Evolutionary conservation across 225 moss, liverwort and hornwort species (phyloP).

Genomic region (Bryoerythrophyllum caledonicum): DNA sequence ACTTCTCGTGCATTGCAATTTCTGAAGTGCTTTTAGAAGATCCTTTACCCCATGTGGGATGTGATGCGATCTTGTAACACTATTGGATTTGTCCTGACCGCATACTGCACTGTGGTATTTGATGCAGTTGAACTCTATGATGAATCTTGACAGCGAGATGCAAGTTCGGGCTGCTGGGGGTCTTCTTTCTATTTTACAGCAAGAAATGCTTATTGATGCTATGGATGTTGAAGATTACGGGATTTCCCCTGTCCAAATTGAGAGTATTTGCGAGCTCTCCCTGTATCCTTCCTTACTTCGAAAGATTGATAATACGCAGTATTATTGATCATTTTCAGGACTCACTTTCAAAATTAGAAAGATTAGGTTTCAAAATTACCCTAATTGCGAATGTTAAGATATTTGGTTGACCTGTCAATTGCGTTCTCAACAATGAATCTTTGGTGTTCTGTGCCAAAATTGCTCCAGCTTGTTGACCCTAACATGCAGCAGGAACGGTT

Average conservation of each 20-base stretch:
- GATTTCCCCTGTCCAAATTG: constrained; percentile 58
- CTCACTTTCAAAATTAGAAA: constrained; percentile 10
- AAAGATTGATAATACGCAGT: neutral
- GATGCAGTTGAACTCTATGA: constrained; percentile 89
- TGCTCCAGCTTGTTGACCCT: constrained; percentile 29
- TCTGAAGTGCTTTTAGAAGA: neutral
- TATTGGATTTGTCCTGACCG: constrained; percentile 24
- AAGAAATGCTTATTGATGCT: constrained; percentile 76
- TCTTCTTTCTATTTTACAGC: constrained; percentile 82
- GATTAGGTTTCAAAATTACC: neutral
- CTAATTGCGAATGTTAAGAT: neutral
- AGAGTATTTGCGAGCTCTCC: constrained; percentile 77
- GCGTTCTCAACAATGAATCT: constrained; percentile 3
- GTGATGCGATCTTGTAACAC: neutral
- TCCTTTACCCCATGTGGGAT: neutral
- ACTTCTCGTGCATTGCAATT: neutral
- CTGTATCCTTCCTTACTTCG: constrained; percentile 60
- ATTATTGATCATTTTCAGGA: neutral
- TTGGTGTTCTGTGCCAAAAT: constrained; percentile 11
- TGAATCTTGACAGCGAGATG: constrained; percentile 85
- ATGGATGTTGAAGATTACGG: constrained; percentile 42
- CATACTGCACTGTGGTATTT: constrained; percentile 21
- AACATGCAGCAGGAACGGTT: constrained; percentile 64
- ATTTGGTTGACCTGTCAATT: neutral
- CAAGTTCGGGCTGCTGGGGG: constrained; percentile 93